Evolutionary conservation across 2,329 filamentous ascomycete species (phyloP), one percentile per base, ranked within the genome.

Genomic region (Parastagonospora avenae): DNA sequence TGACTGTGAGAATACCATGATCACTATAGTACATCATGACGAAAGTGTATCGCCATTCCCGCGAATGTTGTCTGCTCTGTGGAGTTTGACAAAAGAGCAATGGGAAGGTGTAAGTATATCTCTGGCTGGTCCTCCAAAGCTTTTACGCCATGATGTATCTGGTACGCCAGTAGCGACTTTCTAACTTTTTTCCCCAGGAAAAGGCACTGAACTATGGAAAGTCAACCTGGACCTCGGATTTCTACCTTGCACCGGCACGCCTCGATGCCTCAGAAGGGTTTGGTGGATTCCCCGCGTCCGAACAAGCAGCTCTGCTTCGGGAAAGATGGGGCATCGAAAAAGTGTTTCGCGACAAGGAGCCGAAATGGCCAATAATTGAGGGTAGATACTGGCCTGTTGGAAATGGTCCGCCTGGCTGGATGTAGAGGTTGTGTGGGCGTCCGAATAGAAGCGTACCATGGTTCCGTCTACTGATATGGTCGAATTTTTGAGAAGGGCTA

Each of bases 21-120:
- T 68, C 28, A 56, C 39, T 19, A 39, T 68, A 12, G 55, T 48
- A 6, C 61, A 62, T 36, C 52, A 64, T 35, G 64, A 68, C 15
- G 56, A 61, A 0, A 7, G 8, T 1, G 29, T 51, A 3, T 43
- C 36, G 38, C 38, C 49, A 1, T 67, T 68, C 33, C 65, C 65
- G 1, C 54, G 48, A 2, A 33, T 60, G 19, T 42, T 59, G 24
- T 63, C 56, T 0, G 43, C 43, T 0, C 11, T 62, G 4, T 67
- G 63, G 36, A 44, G 32, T 0, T 28, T 66, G 24, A 57, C 54
- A 0, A 57, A 59, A 40, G 51, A 62, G 7, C 57, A 63, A 30
- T 67, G 63, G 65, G 39, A 58, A 14, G 39, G 54, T 29, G 64
- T 60, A 50, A 48, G 57, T 51, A 31, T 15, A 24, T 24, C 19